Evolutionary conservation across 2,329 filamentous ascomycete genomes (phyloP).

Genomic region (Pseudopithomyces chartarum): DNA sequence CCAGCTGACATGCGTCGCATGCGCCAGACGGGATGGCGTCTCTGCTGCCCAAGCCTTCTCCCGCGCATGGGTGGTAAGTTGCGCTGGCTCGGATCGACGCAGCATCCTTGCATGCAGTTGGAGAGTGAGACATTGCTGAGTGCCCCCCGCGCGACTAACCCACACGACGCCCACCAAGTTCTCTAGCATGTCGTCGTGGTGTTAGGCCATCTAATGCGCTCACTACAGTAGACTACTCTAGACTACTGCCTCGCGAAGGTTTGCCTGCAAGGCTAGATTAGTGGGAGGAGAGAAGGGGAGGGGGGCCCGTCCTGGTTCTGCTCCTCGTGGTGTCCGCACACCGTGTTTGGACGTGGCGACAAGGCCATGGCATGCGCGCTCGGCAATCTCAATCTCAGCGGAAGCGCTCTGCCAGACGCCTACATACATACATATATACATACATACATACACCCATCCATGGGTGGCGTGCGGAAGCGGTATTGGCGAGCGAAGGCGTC

Average conservation of each 20-base stretch:
- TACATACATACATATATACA: slow-evolving; percentile 28
- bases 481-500: too few relatives aligned
- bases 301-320: neutral
- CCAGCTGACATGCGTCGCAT: slow-evolving; percentile 7
- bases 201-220: too few relatives aligned
- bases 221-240: too few relatives aligned
- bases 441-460: neutral
- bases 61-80: neutral
- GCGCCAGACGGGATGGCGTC: neutral
- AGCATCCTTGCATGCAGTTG: slow-evolving; percentile 2
- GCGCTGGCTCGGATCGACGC: neutral
- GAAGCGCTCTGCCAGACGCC: too few relatives aligned
- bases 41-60: neutral
- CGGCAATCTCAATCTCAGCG: neutral
- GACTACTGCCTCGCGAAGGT: too few relatives aligned
- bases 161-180: neutral
- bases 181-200: neutral
- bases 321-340: neutral
- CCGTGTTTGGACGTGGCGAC: neutral
- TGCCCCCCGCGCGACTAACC: neutral
- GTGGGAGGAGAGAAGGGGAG: neutral
- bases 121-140: neutral
- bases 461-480: too few relatives aligned
- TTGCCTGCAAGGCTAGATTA: too few relatives aligned
- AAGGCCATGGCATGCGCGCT: neutral